Evolutionary conservation across 192 early-diverging fungal genomes (phyloP).

Genomic region (Backusella psychrophila): DNA sequence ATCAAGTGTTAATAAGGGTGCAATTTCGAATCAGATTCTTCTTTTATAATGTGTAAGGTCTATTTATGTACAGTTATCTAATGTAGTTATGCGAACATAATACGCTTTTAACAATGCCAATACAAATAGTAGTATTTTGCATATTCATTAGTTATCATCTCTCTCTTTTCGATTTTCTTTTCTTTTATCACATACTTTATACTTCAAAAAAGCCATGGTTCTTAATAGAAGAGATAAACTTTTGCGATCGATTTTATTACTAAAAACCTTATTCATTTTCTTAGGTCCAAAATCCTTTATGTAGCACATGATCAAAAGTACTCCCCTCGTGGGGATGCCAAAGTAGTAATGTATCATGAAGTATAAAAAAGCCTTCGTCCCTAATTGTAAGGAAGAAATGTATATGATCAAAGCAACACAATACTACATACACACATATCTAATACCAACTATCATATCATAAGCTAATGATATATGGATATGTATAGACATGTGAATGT

Average conservation of each 20-base stretch:
- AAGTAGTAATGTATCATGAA: conserved; percentile 1
- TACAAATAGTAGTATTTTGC: too few species aligned
- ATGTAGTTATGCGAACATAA: neutral
- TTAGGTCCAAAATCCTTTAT: neutral
- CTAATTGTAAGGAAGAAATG: neutral
- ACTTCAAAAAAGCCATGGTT: neutral
- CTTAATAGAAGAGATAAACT: neutral
- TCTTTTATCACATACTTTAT: neutral
- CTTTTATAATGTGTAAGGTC: neutral
- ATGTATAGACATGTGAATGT: neutral
- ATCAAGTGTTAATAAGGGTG: neutral
- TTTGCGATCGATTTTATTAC: neutral
- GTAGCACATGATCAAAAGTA: neutral
- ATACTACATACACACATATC: neutral
- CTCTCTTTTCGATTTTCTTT: neutral
- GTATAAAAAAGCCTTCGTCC: neutral
- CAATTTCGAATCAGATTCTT: neutral
- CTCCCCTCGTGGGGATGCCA: neutral
- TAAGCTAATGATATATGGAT: neutral
- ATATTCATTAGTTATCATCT: neutral
- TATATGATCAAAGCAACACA: neutral
- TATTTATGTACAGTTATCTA: neutral
- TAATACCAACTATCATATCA: neutral
- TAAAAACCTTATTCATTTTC: neutral
- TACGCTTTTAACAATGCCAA: neutral